These are phyloP conservation scores for Trichoderma erinaceum DNA, from an alignment of 495 filamentous ascomycete species.

Conservation along the genomic window DNA sequence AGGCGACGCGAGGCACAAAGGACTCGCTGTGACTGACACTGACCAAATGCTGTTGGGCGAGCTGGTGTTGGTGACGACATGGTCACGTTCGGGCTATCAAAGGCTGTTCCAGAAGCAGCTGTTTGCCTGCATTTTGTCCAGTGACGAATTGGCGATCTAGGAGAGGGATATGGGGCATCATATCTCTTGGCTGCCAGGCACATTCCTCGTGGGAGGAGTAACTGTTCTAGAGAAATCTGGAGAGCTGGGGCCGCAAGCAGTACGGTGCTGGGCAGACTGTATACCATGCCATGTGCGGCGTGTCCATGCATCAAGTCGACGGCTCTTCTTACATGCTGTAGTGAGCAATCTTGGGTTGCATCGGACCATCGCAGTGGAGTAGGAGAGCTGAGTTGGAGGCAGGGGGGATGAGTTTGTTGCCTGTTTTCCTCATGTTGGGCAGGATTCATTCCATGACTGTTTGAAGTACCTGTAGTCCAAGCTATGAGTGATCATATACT, in stretches of 20 bases:
- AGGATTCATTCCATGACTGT: too few species aligned
- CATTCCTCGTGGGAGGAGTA: not conserved
- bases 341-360: not conserved
- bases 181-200: not conserved
- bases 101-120: not conserved
- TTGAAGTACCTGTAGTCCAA: too few species aligned
- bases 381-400: conserved; percentile 1
- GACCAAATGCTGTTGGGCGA: not conserved
- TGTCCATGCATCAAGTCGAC: not conserved
- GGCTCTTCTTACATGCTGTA: not conserved
- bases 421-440: not conserved
- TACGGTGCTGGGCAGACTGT: not conserved
- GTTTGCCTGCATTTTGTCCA: not conserved
- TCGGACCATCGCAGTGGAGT: conserved; percentile 9
- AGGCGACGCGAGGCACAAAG: not conserved
- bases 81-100: not conserved
- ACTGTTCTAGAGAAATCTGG: not conserved
- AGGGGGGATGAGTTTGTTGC: not conserved
- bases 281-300: conserved; percentile 4
- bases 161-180: not conserved
- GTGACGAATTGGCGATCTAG: not conserved
- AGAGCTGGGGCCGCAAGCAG: not conserved
- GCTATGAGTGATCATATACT: too few species aligned
- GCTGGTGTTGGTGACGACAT: not conserved
- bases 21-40: not conserved